Conservation (phyloP, 257 asterid genomes). For the Nicotiana sylvestris region DNA sequence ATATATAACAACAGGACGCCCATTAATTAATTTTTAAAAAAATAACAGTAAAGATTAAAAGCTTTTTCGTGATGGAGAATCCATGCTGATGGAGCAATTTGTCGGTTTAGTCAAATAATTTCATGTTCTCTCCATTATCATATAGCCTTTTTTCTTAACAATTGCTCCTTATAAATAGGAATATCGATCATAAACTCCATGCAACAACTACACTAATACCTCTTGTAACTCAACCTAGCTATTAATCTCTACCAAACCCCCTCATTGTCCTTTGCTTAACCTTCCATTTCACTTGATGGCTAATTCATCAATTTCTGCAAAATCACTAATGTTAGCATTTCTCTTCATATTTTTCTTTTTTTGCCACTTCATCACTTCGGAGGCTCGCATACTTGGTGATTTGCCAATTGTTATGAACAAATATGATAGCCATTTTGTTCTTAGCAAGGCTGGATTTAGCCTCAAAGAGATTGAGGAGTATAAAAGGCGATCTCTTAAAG, state of each 20-base stretch:
- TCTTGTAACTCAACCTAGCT: not conserved
- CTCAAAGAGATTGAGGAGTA: slow-evolving; percentile 19
- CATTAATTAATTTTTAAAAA: not conserved
- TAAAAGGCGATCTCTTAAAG: slow-evolving; percentile 27
- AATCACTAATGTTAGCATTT: not conserved
- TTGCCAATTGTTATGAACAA: not conserved
- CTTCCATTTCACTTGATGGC: slow-evolving; percentile 28
- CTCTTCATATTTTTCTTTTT: slow-evolving; percentile 18
- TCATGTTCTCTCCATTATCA: slow-evolving; percentile 54
- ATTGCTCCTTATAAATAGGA: slow-evolving; percentile 17
- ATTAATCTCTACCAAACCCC: not conserved
- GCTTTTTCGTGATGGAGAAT: not conserved
- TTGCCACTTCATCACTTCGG: slow-evolving; percentile 2
- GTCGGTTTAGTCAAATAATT: slow-evolving; percentile 29
- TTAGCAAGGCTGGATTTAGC: slow-evolving; percentile 30
- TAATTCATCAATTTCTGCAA: slow-evolving; percentile 11
- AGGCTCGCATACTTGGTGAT: slow-evolving; percentile 22
- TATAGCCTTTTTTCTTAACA: slow-evolving; percentile 22
- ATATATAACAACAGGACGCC: not conserved
- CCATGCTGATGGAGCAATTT: slow-evolving; percentile 35
- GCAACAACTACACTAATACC: slow-evolving; percentile 16
- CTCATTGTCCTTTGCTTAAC: not conserved
- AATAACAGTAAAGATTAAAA: not conserved
- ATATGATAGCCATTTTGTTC: slow-evolving; percentile 14
- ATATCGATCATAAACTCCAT: slow-evolving; percentile 21